Base-by-base conservation (phyloP, 345 rosid species). In the Dipteronia dyeriana region DNA sequence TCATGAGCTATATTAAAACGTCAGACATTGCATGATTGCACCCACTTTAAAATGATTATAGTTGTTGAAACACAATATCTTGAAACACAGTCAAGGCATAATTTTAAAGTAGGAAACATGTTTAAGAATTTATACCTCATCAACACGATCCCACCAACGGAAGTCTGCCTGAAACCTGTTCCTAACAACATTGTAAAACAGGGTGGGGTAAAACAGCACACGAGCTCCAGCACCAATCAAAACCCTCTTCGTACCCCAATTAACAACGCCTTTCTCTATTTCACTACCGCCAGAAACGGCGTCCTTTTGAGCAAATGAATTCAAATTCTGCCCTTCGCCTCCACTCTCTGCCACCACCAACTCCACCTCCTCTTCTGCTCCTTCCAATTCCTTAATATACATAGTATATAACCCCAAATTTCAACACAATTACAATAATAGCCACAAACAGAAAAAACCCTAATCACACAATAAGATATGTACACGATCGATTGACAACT, bases 81-180 rank as follows among this genome's bases (percentile, higher is more conserved):
- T 23, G 20, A 49, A 6, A 7, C 60, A 49, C 19, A 17, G 38
- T 43, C 20, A 8, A 45, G 25, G 1, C 56, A 71, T 45, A 10
- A 45, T 9, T 10, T 45, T 22, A 4, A 25, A 20, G 51, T 5
- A 68, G 9, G 13, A 25, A 38, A 71, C 61, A 54, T 10, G 7
- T 13, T 1, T 51, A 7, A 0, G 34, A 69, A 54, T 9, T 12
- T 76, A 78, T 90, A 96, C 99, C 98, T 94, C 86, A 26, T 85
- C 92, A 3, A 94, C 91, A 41, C 94, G 81, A 82, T 96, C 98
- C 99, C 99, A 96, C 99, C 99, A 96, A 5, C 92, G 91, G 80
- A 96, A 96, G 76, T 94, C 99, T 4, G 94, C 3, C 87, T 94
- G 91, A 59, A 91, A 70, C 90, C 83, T 92, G 84, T 96, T 96